Conservation (phyloP, 2,329 filamentous ascomycete species). For the Septoria linicola region DNA sequence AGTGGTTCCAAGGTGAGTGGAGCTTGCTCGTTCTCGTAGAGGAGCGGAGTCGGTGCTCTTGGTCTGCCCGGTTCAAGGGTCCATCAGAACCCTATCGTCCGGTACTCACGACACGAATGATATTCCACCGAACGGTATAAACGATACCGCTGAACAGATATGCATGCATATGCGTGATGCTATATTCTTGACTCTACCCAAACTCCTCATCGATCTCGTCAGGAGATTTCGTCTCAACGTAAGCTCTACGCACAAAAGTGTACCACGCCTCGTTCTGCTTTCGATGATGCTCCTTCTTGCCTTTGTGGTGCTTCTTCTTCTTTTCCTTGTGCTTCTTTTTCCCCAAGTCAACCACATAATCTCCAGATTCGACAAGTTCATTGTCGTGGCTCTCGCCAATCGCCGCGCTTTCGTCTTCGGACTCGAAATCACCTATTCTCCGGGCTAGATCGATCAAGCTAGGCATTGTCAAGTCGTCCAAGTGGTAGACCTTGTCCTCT, state of each 20-base stretch:
- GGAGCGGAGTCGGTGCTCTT: no score
- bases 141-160: no score
- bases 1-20: no score
- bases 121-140: no score
- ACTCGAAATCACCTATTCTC: constrained; percentile 63
- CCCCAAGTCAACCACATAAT: constrained; percentile 17
- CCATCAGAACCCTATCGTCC: no score
- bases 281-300: constrained; percentile 45
- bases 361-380: constrained; percentile 29
- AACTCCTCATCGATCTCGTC: constrained; percentile 59
- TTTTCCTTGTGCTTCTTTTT: constrained; percentile 30
- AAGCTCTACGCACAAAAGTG: constrained; percentile 74
- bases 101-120: not conserved
- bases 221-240: constrained; percentile 69
- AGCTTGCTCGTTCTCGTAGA: no score
- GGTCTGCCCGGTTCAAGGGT: no score
- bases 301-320: constrained; percentile 38
- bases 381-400: constrained; percentile 34
- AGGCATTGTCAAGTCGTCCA: constrained; percentile 80
- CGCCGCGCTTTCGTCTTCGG: constrained; percentile 31
- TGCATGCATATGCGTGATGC: no score
- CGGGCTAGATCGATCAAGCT: constrained; percentile 78
- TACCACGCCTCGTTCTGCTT: constrained; percentile 69
- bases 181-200: constrained; percentile 26
- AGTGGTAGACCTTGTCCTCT: constrained; percentile 69